These are phyloP conservation scores for Geranium brycei DNA, from an alignment of 345 rosid species.

Conservation along the genomic window DNA sequence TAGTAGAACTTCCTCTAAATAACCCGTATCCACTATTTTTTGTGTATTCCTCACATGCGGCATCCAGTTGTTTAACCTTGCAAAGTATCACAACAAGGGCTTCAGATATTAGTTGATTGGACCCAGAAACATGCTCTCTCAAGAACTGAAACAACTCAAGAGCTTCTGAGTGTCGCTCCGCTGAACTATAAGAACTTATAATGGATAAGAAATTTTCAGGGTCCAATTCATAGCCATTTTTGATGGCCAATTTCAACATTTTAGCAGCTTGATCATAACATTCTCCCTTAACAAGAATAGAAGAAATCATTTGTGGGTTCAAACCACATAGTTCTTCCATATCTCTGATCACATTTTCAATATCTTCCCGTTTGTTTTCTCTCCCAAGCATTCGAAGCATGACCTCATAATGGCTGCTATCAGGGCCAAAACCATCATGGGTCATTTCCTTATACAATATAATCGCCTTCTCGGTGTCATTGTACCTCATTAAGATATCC, in stretches of 20 bases:
- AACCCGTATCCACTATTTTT: constrained; percentile 30
- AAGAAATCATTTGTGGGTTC: constrained; percentile 49
- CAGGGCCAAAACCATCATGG: constrained; percentile 42
- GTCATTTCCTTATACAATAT: constrained; percentile 56
- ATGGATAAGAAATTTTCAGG: constrained; percentile 50
- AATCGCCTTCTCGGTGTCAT: constrained; percentile 49
- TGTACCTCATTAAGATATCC: constrained; percentile 59
- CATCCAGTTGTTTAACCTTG: constrained; percentile 44
- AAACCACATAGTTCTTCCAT: constrained; percentile 54
- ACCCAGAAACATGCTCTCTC: constrained; percentile 36
- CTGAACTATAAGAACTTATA: constrained; percentile 60
- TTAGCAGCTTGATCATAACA: constrained; percentile 74
- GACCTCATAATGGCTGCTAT: constrained; percentile 38
- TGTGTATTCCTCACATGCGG: constrained; percentile 60
- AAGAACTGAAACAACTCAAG: constrained; percentile 65
- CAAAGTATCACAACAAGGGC: constrained; percentile 62
- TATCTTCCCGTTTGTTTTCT: constrained; percentile 45
- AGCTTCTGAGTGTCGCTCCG: constrained; percentile 68
- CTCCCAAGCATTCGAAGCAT: constrained; percentile 40
- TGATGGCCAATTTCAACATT: constrained; percentile 52
- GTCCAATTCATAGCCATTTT: constrained; percentile 38
- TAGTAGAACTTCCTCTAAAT: constrained; percentile 31
- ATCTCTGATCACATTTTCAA: constrained; percentile 50
- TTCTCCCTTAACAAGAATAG: constrained; percentile 67
- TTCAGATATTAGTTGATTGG: constrained; percentile 44